Conservation (phyloP, 2,329 filamentous ascomycete genomes). For the Aspergillus calidoustus region DNA sequence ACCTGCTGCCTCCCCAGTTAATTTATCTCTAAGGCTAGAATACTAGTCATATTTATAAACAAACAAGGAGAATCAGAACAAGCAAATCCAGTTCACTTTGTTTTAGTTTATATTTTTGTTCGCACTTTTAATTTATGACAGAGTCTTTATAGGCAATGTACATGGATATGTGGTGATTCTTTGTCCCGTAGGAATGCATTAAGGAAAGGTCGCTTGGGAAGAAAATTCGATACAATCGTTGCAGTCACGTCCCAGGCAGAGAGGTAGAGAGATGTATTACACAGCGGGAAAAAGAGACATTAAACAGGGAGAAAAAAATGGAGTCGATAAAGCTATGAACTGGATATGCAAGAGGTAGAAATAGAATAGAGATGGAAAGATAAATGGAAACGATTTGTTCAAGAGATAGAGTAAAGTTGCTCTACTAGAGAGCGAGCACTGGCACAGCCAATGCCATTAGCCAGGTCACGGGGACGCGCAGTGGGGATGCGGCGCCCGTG, state of each 20-base stretch:
- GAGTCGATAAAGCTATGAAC: conserved; percentile 1
- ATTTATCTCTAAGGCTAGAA: neutral
- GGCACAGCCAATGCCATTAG: conserved; percentile 13
- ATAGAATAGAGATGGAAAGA: conserved; percentile 1
- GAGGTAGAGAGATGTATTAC: neutral
- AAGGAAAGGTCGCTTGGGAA: neutral
- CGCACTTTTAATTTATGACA: neutral
- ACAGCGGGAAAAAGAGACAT: neutral
- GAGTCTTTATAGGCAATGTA: neutral
- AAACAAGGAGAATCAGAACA: neutral
- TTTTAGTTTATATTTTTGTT: neutral
- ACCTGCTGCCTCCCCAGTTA: neutral
- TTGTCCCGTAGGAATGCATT: neutral
- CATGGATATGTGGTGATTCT: neutral
- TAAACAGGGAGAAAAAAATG: neutral
- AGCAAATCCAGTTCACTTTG: neutral
- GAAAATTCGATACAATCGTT: neutral
- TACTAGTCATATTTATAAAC: neutral
- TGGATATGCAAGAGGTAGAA: neutral
- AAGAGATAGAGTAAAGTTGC: neutral
- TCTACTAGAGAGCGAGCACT: conserved; percentile 14
- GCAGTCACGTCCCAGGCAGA: neutral
- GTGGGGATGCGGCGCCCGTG: conserved; percentile 9
- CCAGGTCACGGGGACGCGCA: conserved; percentile 11
- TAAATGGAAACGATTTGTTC: neutral